Base-by-base conservation (phyloP, 2,329 filamentous ascomycete genomes). In the Epichloe gansuensis region DNA sequence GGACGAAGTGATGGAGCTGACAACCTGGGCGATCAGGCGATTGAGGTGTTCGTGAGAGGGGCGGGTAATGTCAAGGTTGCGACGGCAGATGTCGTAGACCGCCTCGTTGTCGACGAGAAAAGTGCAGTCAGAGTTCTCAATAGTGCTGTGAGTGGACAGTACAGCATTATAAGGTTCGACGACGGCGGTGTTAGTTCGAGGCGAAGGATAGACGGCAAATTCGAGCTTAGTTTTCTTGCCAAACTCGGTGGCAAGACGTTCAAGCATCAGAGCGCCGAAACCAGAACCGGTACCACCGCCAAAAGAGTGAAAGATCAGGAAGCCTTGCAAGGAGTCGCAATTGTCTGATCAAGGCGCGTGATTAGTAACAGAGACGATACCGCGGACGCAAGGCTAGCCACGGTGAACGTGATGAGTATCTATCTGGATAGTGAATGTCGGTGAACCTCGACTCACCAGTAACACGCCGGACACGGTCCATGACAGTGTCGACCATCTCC, bases 221-320 rank as follows among this genome's bases (percentile, higher is more conserved):
- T 86, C 83, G 55, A 86, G 82, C 78, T 86, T 87, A 70, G 77
- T 83, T 77, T 86, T 86, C 77, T 86, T 86, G 72, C 81, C 82
- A 62, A 83, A 87, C 69, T 86, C 83, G 60, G 80, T 81, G n/a
- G 83, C 78, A 52, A 87, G 81, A 58, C 82, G 83, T 75, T 86
- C 83, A 42, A 86, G 78, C 58, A 86, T 75, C 45, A 87, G 82
- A 57, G 83, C 81, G 63, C 83, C 83, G 66, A 86, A 86, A 60
- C 83, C 83, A 59, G 83, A 86, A 57, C 83, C 83, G 55, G 83
- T 87, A 68, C 83, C 83, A 63, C 83, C 83, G 61, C 83, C 83
- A 58, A 86, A 86, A 12, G 83, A 87, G 74, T 86, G 83, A 76
- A 86, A 86, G 69, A 86, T 79, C 54, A 86, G 71, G 75, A 87